Evolutionary conservation across 169 alveolate species (phyloP), one percentile per base, ranked within the genome.

Genomic region (Plasmodium sp.): DNA sequence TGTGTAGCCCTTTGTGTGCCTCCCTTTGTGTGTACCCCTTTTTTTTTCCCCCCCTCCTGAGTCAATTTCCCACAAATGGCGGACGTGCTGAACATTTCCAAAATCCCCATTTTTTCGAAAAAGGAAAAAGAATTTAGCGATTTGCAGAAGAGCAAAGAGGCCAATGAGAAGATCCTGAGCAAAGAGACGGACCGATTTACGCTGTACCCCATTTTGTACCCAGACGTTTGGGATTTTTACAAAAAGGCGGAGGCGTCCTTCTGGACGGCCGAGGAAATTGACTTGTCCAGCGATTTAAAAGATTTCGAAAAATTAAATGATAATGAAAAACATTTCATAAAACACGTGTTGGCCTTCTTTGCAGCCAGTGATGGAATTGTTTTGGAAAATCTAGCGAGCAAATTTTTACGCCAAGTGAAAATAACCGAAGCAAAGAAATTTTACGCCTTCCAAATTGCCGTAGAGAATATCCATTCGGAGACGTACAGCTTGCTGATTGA

Each of bases 361-460:
- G 99, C 99, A 48, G 99, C 99, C 43, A 97, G 99, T 94, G 99
- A 99, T 94, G 99, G 99, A 3, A 99, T 99, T 67, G 99, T 99
- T 5, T 97, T 99, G 93, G 99, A 99, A 97, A 99, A 99, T 94
- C 84, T 99, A 80, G 99, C 99, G 7, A 95, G 97, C 92, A 97
- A 98, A 93, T 99, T 99, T 96, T 96, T 98, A 93, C 92, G 97
- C 56, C 99, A 99, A 91, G 98, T 99, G 34, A 98, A 99, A 94
- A 95, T 99, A 27, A 99, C 99, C 6, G 99, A 99, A 92, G 99
- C 99, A 3, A 96, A 99, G 83, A 98, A 98, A 85, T 99, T 99
- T 98, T 99, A 99, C 94, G 99, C 99, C 41, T 99, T 99, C 96
- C 99, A 99, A 92, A 98, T 98, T 71, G 99, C 99, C 43, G 99